These are phyloP conservation scores for Tubosaeta brunneosetosa DNA, from an alignment of 768 basidiomycete species.

Conservation along the genomic window DNA sequence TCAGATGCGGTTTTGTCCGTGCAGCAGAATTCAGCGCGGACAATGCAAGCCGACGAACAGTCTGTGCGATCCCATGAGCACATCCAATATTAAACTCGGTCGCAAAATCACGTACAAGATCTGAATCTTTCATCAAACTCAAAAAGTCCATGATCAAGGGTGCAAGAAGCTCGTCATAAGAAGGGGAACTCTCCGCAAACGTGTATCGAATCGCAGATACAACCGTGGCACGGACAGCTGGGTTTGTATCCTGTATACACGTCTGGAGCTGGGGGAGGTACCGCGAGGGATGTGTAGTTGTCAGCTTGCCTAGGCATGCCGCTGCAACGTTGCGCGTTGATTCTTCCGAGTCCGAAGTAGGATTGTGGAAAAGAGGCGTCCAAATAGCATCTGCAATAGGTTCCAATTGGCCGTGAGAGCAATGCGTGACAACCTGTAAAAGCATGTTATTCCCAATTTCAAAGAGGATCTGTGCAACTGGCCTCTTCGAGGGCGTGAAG, in stretches of 20 bases:
- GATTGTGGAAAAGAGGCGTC: conserved; percentile 89
- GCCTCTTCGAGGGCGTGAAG: conserved; percentile 94
- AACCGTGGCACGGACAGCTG: conserved; percentile 79
- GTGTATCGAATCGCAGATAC: conserved; percentile 89
- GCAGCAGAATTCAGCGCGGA: conserved; percentile 93
- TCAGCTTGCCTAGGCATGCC: conserved; percentile 93
- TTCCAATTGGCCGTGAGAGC: conserved; percentile 78
- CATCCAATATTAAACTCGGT: background rate
- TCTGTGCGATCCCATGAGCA: conserved; percentile 41
- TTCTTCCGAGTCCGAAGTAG: conserved; percentile 78
- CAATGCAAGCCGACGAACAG: conserved; percentile 84
- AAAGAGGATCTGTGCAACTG: conserved; percentile 9
- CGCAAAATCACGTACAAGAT: conserved; percentile 55
- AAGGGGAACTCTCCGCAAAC: conserved; percentile 79
- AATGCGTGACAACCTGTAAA: conserved; percentile 83
- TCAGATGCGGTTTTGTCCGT: conserved; percentile 88
- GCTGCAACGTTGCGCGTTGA: conserved; percentile 92
- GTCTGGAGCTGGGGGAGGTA: conserved; percentile 92
- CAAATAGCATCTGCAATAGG: conserved; percentile 86
- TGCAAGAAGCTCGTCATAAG: conserved; percentile 88
- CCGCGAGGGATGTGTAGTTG: conserved; percentile 82
- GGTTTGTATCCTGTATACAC: conserved; percentile 62
- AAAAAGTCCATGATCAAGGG: conserved; percentile 89
- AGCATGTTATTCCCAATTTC: background rate
- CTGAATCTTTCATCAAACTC: conserved; percentile 81